Percentiles rank a stretch among this genome's conserved stretches.
Evolutionary conservation across 805 yeast species (phyloP).

Genomic region (Ogataea henricii): DNA sequence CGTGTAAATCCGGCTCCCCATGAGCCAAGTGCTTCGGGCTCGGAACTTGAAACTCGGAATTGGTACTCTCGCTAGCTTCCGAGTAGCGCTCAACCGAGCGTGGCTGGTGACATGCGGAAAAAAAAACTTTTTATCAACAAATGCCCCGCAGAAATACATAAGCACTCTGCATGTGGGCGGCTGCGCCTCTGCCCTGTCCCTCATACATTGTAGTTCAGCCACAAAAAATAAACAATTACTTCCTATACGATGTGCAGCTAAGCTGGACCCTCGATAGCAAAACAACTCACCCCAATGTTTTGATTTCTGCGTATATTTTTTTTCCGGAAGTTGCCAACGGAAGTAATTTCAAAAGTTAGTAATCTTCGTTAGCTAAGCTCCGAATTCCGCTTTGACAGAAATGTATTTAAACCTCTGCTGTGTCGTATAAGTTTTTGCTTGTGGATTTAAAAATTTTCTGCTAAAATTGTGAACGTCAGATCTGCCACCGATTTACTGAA

Average conservation of each 20-base stretch:
- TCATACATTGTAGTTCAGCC: neutral
- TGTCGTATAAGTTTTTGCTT: neutral
- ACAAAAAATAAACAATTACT: neutral
- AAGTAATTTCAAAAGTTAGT: neutral
- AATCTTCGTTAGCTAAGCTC: neutral
- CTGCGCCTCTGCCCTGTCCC: too few relatives aligned
- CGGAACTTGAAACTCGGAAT: neutral
- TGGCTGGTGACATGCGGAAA: neutral
- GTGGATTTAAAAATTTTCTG: neutral
- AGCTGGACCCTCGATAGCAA: neutral
- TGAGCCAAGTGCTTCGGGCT: too few relatives aligned
- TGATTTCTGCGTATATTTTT: neutral
- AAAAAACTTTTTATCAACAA: neutral
- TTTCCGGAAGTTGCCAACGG: neutral
- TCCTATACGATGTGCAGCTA: neutral
- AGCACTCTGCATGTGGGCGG: neutral
- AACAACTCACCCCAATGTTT: neutral
- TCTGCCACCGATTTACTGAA: neutral
- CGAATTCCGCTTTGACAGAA: neutral
- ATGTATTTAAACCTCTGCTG: neutral
- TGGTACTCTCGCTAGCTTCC: neutral
- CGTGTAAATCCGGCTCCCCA: too few relatives aligned
- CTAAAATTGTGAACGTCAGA: neutral
- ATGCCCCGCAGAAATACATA: neutral
- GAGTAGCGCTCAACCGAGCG: neutral